Evolutionary conservation across 192 early-diverging fungal species (phyloP).

Genomic region (Coemansia sp.): DNA sequence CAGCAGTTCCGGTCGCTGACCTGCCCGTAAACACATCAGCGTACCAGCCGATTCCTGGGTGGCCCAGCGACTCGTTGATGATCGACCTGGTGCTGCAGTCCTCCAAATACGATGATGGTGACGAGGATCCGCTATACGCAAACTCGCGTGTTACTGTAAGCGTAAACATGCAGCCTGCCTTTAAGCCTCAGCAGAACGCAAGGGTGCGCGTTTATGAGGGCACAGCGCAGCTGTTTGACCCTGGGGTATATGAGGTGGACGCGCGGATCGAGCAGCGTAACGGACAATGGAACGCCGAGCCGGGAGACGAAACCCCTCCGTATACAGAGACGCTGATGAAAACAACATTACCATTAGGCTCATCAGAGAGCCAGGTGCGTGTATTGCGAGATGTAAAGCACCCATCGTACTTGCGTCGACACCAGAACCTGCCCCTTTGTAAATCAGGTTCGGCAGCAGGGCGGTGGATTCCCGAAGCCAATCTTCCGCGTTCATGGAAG

Average conservation of each 20-base stretch:
- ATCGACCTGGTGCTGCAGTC: constrained; percentile 20
- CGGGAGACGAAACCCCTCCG: neutral
- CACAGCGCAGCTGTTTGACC: constrained; percentile 23
- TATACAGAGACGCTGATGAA: constrained; percentile 8
- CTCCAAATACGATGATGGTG: neutral
- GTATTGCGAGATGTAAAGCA: constrained; percentile 7
- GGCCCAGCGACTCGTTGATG: constrained; percentile 27
- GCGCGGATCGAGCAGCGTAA: constrained; percentile 22
- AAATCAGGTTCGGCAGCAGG: constrained; percentile 3
- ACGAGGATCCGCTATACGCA: constrained; percentile 10
- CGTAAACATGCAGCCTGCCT: constrained; percentile 1
- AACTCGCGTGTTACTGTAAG: constrained; percentile 17
- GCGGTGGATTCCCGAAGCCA: constrained; percentile 25
- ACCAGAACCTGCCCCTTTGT: constrained; percentile 28
- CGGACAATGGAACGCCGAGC: constrained; percentile 29
- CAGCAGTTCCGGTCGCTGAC: constrained; percentile 4
- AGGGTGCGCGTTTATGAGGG: constrained; percentile 15
- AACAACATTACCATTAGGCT: neutral
- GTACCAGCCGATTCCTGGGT: constrained; percentile 13
- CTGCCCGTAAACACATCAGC: neutral
- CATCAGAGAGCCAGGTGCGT: neutral
- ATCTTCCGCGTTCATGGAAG: constrained; percentile 8
- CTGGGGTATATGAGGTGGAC: constrained; percentile 20
- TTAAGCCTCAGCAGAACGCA: neutral
- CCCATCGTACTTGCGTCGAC: constrained; percentile 13